Base-by-base conservation (phyloP, 495 filamentous ascomycete genomes). In the Penicillium simplicissimum region DNA sequence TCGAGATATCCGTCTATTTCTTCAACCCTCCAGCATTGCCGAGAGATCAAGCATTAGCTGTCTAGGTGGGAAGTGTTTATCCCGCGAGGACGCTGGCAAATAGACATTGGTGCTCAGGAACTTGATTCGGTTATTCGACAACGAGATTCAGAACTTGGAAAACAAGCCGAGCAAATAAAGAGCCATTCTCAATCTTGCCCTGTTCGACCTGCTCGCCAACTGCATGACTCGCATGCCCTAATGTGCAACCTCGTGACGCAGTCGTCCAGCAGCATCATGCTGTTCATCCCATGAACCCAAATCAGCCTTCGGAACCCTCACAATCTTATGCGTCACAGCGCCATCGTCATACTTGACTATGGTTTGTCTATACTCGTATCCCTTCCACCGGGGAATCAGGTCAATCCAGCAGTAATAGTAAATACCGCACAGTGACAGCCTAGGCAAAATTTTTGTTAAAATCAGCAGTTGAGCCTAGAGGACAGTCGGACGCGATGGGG, bases 321-420 rank as follows among this genome's bases (percentile, higher is more conserved):
- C 74, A 5, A 88, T 67, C 8, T 68, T 65, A 74, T 89, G 85
- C 0, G 79, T 80, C 17, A 70, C 73, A 5, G 81, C 76, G 8
- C 79, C 81, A 52, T 78, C 76, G 3, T 82, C 82, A 17, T 83
- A 58, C 3, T 62, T 57, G 4, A 87, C 31, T 11, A 85, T 67
- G 51, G 84, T 82, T 43, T 86, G 82, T 9, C 84, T 79, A 42
- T 85, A 73, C 19, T 75, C 65, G 45, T 88, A 89, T 0, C 78
- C 74, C 13, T 78, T 74, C 40, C 74, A 73, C 36, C 69, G 71
- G 0, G 85, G 85, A 2, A 87, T 67, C 9, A 82, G 31, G 51
- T 79, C 76, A 51, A 86, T 79, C 81, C 84, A 88, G 17, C 82
- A 33, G 45, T 75, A 76, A 61, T 86, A 88, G 65, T 88, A 88